Percentiles rank a stretch among this genome's conserved stretches.
These are phyloP conservation scores for Debaryomyces hansenii DNA, from an alignment of 805 yeast species.

Conservation along the genomic window DNA sequence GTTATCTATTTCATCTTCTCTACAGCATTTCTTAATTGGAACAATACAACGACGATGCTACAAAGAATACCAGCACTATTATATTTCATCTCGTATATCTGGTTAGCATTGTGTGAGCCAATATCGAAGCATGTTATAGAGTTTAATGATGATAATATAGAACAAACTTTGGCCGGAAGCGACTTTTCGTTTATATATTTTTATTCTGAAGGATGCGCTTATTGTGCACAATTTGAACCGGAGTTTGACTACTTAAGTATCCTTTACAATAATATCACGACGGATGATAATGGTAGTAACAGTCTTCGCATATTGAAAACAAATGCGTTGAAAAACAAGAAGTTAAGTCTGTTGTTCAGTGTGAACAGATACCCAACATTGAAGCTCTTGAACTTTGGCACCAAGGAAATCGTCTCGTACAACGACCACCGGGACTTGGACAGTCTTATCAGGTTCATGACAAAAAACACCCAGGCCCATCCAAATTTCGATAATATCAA, in stretches of 20 bases:
- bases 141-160: slow-evolving; percentile 12
- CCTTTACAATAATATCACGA: slow-evolving; percentile 39
- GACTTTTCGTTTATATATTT: slow-evolving; percentile 47
- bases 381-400: slow-evolving; percentile 43
- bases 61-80: not conserved
- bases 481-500: slow-evolving; percentile 23
- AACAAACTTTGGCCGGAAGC: slow-evolving; percentile 16
- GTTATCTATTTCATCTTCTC: not conserved
- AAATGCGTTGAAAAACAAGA: slow-evolving; percentile 25
- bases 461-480: slow-evolving; percentile 12
- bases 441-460: slow-evolving; percentile 20
- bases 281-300: slow-evolving; percentile 29
- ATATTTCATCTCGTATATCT: not conserved
- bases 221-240: slow-evolving; percentile 32
- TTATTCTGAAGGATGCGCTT: slow-evolving; percentile 39
- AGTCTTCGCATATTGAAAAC: slow-evolving; percentile 32
- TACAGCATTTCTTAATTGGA: not conserved
- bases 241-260: slow-evolving; percentile 39
- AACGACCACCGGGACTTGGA: slow-evolving; percentile 23
- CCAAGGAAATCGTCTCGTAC: slow-evolving; percentile 40
- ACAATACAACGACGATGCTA: not conserved
- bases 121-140: slow-evolving; percentile 7
- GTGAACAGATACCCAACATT: slow-evolving; percentile 51
- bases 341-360: slow-evolving; percentile 38
- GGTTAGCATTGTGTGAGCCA: too few relatives aligned